Base-by-base conservation (phyloP, 805 yeast species). In the Middelhovenomyces tepae region DNA sequence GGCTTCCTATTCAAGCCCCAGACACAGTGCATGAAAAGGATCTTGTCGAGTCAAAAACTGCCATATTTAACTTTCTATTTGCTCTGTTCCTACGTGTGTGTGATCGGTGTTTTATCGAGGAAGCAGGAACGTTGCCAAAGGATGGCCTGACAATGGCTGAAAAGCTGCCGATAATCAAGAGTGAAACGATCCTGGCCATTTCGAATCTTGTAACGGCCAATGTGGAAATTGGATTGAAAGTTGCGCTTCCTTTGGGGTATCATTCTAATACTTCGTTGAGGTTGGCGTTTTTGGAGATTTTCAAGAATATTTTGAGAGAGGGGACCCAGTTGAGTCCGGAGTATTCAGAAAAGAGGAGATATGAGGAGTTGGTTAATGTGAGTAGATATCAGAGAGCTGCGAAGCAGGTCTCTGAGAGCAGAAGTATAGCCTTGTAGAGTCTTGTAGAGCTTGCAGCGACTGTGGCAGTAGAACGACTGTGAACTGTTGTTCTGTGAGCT, bases 201-300 rank as follows among this genome's bases (percentile, higher is more conserved):
- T 74, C 86, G 2, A 80, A 80, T 43, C 54, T 85, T 33, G 62
- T 85, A 28, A 75, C 72, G 44, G 68, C 83, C 3, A 85, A 85
- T 46, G 74, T 78, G 5, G 85, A 78, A 35, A 75, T 81, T 16
- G 94, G 94, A 5, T 59, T 85, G 46, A 74, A 73, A 33, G 73
- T 72, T 52, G 85, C 87, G 2, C 53, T 84, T 10, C 86, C 91
- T 0, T 67, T 84, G 51, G 91, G 93, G 0, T 82, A 75, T 46
- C 83, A 83, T 46, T 68, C 69, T 15, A 79, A 80, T 50, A 54
- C 60, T 9, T 67, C 74, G 34, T 75, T 83, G 18, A 62, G 91
- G 39, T 62, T 78, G 7, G 74, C 93, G 0, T 82, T 84, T 48
- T 63, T 85, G 48, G 77, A 78, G 37, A 89, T 85, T 2, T 84